Conservation (phyloP, 2,329 filamentous ascomycete species). For the Cercospora berteroae region DNA sequence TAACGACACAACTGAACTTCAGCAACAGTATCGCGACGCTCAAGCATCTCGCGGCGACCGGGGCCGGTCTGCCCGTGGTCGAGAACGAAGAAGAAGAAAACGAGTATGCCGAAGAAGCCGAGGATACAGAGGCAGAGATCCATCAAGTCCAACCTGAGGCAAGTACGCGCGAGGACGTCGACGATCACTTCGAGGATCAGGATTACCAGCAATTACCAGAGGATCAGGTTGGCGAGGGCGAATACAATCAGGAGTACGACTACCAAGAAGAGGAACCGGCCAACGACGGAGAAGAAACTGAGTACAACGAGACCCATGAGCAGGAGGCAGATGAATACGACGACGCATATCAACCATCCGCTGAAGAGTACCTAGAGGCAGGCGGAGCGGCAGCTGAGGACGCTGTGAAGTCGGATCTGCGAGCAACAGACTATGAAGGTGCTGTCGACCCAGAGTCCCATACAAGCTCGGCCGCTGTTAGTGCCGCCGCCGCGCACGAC, state of each 20-base stretch:
- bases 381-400: conserved; percentile 4
- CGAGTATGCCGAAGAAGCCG: conserved; percentile 7
- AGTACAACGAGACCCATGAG: neutral
- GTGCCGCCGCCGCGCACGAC: conserved; percentile 25
- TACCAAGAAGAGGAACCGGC: conserved; percentile 11
- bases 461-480: conserved; percentile 30
- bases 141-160: neutral
- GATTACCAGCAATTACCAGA: neutral
- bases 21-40: conserved; percentile 54
- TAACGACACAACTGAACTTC: conserved; percentile 56
- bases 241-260: conserved; percentile 3
- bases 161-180: neutral
- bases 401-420: conserved; percentile 10
- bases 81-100: conserved; percentile 21
- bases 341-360: conserved; percentile 18
- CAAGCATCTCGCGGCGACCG: conserved; percentile 52
- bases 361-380: conserved; percentile 12
- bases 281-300: conserved; percentile 15
- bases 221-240: neutral
- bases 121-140: conserved; percentile 8
- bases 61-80: conserved; percentile 54
- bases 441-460: conserved; percentile 21
- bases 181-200: neutral
- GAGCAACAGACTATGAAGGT: conserved; percentile 9
- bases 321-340: conserved; percentile 18